Evolutionary conservation across 2,329 filamentous ascomycete species (phyloP).

Genomic region (Thermomyces lanuginosus): DNA sequence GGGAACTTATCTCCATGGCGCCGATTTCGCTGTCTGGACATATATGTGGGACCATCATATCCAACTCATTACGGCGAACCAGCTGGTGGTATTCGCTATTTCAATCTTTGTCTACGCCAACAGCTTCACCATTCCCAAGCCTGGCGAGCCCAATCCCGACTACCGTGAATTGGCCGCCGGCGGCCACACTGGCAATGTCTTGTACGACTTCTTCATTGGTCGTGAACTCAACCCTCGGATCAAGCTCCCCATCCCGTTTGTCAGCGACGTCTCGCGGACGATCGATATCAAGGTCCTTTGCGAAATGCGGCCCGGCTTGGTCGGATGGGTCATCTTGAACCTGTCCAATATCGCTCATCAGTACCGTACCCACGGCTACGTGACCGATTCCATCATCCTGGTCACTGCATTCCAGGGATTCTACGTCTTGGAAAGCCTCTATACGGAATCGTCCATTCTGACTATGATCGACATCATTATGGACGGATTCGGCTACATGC

Average conservation of each 20-base stretch:
- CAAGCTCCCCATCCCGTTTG: conserved; percentile 47
- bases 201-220: conserved; percentile 96
- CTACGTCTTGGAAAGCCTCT: conserved; percentile 71
- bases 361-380: conserved; percentile 64
- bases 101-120: conserved; percentile 65
- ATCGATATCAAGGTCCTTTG: conserved; percentile 82
- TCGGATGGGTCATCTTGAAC: conserved; percentile 77
- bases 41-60: conserved; percentile 86
- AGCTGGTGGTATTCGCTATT: conserved; percentile 56
- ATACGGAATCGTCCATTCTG: conserved; percentile 74
- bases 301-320: conserved; percentile 80
- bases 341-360: conserved; percentile 73
- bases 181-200: conserved; percentile 63
- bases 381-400: conserved; percentile 74
- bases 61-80: conserved; percentile 68
- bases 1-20: conserved; percentile 60
- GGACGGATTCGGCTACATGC: conserved; percentile 91
- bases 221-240: conserved; percentile 86
- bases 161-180: conserved; percentile 66
- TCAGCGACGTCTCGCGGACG: conserved; percentile 45
- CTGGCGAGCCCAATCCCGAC: conserved; percentile 47
- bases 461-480: conserved; percentile 90
- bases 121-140: conserved; percentile 59
- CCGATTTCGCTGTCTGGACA: conserved; percentile 75
- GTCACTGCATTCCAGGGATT: conserved; percentile 61